Evolutionary conservation across 495 filamentous ascomycete genomes (phyloP).

Genomic region (Podospora conica): DNA sequence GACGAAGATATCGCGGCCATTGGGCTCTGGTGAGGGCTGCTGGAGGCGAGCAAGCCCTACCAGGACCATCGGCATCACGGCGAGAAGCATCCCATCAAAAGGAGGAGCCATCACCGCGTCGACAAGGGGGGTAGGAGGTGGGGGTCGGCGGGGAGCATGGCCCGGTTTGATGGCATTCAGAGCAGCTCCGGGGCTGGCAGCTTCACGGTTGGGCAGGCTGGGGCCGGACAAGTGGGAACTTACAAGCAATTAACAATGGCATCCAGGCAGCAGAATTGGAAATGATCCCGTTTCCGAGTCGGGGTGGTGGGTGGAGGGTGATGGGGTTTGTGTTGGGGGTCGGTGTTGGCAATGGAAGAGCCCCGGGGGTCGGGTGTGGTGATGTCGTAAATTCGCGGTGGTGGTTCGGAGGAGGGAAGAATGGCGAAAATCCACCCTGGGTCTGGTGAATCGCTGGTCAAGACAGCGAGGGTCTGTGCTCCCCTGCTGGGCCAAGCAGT

Average conservation of each 20-base stretch:
- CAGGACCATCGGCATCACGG: conserved; percentile 22
- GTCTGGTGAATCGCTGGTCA: conserved; percentile 26
- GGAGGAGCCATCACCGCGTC: conserved; percentile 24
- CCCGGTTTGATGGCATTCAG: conserved; percentile 36
- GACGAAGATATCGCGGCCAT: conserved; percentile 35
- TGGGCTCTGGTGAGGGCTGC: conserved; percentile 26
- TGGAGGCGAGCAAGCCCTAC: conserved; percentile 14
- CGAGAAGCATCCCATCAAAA: conserved; percentile 30
- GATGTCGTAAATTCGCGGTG: conserved; percentile 32
- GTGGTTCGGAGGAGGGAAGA: conserved; percentile 30
- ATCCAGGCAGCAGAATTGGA: conserved; percentile 26
- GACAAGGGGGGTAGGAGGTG: conserved; percentile 23
- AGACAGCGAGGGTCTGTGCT: conserved; percentile 25
- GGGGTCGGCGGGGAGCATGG: conserved; percentile 34
- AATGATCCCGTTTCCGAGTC: conserved; percentile 2
- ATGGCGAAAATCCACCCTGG: neutral
- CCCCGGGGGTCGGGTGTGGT: conserved; percentile 26
- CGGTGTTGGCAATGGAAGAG: conserved; percentile 20
- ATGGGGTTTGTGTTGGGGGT: conserved; percentile 18
- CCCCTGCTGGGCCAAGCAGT: too few relatives aligned
- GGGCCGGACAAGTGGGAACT: conserved; percentile 23
- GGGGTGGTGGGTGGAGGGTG: conserved; percentile 10
- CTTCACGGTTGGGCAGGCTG: conserved; percentile 17
- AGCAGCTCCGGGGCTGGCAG: conserved; percentile 29
- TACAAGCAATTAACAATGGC: conserved; percentile 34